Percentiles rank a stretch among this genome's conserved stretches.
phyloP scores from a whole-genome alignment of 495 filamentous ascomycete species.

The Parathielavia hyrcaniae region DNA sequence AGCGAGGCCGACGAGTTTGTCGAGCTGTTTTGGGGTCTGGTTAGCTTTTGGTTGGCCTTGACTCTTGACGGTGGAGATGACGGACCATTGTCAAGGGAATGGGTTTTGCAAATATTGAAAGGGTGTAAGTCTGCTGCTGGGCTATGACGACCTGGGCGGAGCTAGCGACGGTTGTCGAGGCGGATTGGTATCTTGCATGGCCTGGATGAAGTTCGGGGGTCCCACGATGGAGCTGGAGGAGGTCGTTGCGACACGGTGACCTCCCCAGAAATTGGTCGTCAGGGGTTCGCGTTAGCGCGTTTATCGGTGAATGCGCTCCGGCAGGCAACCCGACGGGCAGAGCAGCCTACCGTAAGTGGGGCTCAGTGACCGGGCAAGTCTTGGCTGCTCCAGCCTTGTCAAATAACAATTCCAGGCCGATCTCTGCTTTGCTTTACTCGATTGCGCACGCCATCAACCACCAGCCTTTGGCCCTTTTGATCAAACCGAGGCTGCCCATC shows the following conservation, averaged over 20 bases:
- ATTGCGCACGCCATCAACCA: neutral
- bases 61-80: slow-evolving; percentile 10
- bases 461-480: neutral
- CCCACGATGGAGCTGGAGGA: neutral
- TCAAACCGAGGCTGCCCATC: neutral
- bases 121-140: neutral
- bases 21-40: slow-evolving; percentile 55
- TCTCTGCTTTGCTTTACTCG: slow-evolving; percentile 5
- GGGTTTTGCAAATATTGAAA: neutral
- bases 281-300: slow-evolving; percentile 27
- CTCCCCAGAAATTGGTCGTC: slow-evolving; percentile 15
- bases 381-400: slow-evolving; percentile 14
- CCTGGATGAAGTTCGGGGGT: slow-evolving; percentile 2
- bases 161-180: neutral
- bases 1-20: slow-evolving; percentile 88
- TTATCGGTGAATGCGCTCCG: neutral
- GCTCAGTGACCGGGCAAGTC: neutral
- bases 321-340: neutral
- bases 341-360: too few relatives aligned
- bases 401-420: slow-evolving; percentile 5
- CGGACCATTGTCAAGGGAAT: slow-evolving; percentile 36
- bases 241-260: slow-evolving; percentile 20
- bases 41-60: slow-evolving; percentile 17
- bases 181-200: slow-evolving; percentile 1
- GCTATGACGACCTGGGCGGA: neutral